A percentile compares a stretch with the other conserved stretches of the same genome.
phyloP scores from a whole-genome alignment of 257 asterid species.

The Henckelia pumila region DNA sequence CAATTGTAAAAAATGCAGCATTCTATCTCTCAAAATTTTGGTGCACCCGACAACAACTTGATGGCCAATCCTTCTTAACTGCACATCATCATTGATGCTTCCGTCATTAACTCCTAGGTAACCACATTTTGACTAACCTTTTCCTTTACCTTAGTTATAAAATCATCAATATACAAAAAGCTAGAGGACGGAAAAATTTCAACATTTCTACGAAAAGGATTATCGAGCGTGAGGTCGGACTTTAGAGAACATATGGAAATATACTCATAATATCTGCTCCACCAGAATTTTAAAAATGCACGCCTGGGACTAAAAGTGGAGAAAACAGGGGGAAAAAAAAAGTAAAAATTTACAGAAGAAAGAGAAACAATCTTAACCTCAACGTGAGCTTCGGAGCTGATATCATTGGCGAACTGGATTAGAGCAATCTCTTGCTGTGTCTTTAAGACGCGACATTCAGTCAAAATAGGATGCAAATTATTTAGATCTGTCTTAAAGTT shows the following conservation, averaged over 20 bases:
- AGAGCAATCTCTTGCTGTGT: conserved; percentile 71
- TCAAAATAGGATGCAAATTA: conserved; percentile 80
- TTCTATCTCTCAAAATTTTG: too few species aligned
- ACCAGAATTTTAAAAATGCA: conserved; percentile 9
- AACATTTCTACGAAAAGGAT: conserved; percentile 9
- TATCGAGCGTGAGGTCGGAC: conserved; percentile 9
- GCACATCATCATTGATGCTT: too few species aligned
- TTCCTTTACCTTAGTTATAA: too few species aligned
- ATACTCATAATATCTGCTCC: too few species aligned
- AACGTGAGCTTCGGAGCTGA: conserved; percentile 98
- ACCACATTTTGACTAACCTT: too few species aligned
- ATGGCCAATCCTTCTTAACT: too few species aligned
- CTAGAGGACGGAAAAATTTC: background rate
- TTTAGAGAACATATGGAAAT: background rate
- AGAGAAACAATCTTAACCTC: conserved; percentile 54
- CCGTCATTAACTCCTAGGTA: too few species aligned
- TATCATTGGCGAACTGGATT: conserved; percentile 94
- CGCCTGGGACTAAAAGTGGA: background rate
- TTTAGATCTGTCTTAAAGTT: conserved; percentile 59
- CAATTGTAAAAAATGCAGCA: too few species aligned
- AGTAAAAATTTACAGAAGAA: conserved; percentile 1
- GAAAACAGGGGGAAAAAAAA: background rate
- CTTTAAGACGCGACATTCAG: conserved; percentile 93
- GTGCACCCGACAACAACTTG: too few species aligned
- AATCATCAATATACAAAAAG: conserved; percentile 1